A percentile compares a stretch with the other conserved stretches of the same genome.
These are phyloP conservation scores for Grigorovia jiainica DNA, from an alignment of 805 yeast genomes.

Conservation along the genomic window DNA sequence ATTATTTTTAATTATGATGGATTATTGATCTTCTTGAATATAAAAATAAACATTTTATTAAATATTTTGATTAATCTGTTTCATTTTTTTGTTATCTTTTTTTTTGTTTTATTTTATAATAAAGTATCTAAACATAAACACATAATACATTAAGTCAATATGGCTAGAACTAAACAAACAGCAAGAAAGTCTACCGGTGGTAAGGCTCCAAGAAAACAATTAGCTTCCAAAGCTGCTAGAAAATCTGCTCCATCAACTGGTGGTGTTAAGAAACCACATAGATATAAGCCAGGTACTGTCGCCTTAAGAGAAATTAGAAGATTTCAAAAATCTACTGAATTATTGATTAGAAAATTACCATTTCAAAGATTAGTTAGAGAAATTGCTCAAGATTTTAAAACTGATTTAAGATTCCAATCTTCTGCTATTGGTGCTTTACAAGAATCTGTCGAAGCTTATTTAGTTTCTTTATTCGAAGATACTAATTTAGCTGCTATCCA, in stretches of 20 bases:
- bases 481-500: conserved; percentile 97
- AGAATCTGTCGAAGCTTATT: conserved; percentile 97
- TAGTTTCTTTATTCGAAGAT: conserved; percentile 93
- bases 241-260: conserved; percentile 86
- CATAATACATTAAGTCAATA: conserved; percentile 23
- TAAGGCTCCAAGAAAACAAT: conserved; percentile 91
- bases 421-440: conserved; percentile 97
- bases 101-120: no score
- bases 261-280: conserved; percentile 91
- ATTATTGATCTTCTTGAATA: no score
- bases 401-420: conserved; percentile 92
- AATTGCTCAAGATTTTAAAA: conserved; percentile 88
- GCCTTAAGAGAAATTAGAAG: conserved; percentile 96
- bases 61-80: neutral
- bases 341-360: conserved; percentile 90
- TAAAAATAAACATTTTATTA: no score
- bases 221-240: conserved; percentile 89
- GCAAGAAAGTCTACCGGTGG: conserved; percentile 95
- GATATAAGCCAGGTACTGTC: conserved; percentile 96
- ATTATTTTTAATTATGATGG: no score
- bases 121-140: neutral
- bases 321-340: conserved; percentile 93
- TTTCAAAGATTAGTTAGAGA: conserved; percentile 96
- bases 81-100: neutral
- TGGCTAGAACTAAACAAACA: conserved; percentile 93